A percentile compares a stretch with the other conserved stretches of the same genome.
Conservation (phyloP, 2,329 filamentous ascomycete genomes). For the Verticillium nonalfalfae region DNA sequence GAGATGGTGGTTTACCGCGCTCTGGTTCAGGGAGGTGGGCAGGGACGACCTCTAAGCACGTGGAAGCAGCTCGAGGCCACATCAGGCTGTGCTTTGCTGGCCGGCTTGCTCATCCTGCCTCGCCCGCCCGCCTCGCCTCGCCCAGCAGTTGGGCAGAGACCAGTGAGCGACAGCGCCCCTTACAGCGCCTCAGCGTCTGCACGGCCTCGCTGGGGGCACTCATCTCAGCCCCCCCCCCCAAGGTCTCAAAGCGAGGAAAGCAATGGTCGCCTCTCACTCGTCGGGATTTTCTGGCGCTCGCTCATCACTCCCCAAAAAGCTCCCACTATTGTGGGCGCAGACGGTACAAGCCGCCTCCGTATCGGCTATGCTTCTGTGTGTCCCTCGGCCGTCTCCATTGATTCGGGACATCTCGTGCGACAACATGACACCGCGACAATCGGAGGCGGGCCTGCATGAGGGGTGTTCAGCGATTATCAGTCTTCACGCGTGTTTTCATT, state of each 20-base stretch:
- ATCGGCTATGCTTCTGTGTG: not conserved
- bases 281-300: not conserved
- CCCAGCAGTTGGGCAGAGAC: not conserved
- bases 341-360: not conserved
- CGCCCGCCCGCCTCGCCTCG: no score
- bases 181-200: not conserved
- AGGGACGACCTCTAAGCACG: not conserved
- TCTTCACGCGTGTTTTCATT: not conserved
- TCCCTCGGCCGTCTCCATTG: not conserved
- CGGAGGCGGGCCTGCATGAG: not conserved
- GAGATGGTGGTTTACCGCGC: not conserved
- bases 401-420: not conserved
- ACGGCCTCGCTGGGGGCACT: not conserved
- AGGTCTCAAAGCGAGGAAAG: not conserved
- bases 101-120: no score
- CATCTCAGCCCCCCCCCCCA: no score
- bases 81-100: not conserved
- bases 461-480: not conserved
- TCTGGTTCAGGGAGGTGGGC: not conserved
- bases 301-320: no score
- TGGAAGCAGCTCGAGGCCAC: not conserved
- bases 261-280: not conserved
- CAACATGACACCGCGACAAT: not conserved
- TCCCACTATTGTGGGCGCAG: not conserved
- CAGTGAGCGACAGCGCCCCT: not conserved